Evolutionary conservation across 1,284 basidiomycete genomes (phyloP).

Genomic region (Pyrrhoderma lamaoense): DNA sequence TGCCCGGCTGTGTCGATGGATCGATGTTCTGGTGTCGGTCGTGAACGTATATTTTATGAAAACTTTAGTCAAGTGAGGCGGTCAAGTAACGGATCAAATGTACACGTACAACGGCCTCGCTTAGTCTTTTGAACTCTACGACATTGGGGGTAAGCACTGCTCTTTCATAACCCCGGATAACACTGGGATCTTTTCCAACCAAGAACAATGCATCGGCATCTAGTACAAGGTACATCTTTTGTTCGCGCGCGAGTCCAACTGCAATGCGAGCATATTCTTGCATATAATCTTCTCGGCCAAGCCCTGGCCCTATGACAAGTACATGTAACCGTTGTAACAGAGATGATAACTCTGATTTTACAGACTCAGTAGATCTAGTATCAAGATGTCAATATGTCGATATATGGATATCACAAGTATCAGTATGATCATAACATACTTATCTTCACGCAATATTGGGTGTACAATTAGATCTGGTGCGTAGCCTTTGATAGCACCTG

Average conservation of each 20-base stretch:
- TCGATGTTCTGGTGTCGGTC: conserved; percentile 59
- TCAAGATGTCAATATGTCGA: neutral
- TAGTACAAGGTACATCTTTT: conserved; percentile 77
- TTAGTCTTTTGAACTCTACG: conserved; percentile 85
- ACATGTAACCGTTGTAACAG: conserved; percentile 85
- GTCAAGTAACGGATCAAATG: neutral
- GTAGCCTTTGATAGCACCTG: conserved; percentile 91
- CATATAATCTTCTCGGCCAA: conserved; percentile 89
- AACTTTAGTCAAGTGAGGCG: neutral
- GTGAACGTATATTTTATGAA: too few species aligned
- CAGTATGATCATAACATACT: conserved; percentile 35
- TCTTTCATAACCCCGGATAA: conserved; percentile 75
- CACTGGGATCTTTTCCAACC: conserved; percentile 64
- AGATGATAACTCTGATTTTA: conserved; percentile 55
- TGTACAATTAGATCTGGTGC: conserved; percentile 96
- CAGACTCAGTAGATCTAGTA: conserved; percentile 37
- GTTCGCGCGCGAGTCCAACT: conserved; percentile 36
- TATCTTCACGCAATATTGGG: conserved; percentile 68
- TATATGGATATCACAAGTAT: conserved; percentile 9
- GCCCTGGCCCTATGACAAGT: conserved; percentile 87
- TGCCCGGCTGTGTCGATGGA: conserved; percentile 37
- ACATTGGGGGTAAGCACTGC: conserved; percentile 92
- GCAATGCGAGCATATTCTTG: conserved; percentile 64
- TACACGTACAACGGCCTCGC: conserved; percentile 57
- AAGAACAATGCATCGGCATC: conserved; percentile 89